Base-by-base conservation (phyloP, 2,329 filamentous ascomycete species). In the Pseudogymnoascus sp. region DNA sequence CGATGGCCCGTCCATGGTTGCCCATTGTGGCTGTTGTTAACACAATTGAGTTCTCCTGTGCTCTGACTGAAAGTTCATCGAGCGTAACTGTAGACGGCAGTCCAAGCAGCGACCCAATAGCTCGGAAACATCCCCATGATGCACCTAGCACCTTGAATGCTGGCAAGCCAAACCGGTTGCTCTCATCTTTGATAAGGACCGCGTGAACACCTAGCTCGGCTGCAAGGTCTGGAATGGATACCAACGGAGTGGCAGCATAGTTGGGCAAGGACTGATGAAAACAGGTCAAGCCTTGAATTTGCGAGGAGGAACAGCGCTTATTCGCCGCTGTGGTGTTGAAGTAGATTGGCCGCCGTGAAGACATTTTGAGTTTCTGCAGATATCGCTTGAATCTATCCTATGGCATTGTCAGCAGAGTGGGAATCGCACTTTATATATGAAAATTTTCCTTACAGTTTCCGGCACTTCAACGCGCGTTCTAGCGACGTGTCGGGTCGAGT, bases 111-210 rank as follows among this genome's bases (percentile, higher is more conserved):
- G 73, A 68, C 0, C 75, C 69, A 5, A 90, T 68, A 14, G 85
- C 81, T 5, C 81, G 79, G 66, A 83, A 86, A 2, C 81, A 79
- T 0, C 82, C 88, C 88, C 88, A 93, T 1, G 86, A 89, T 1
- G 89, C 89, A 18, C 89, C 90, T 0, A 92, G 79, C 43, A 92
- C 88, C 72, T 94, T 94, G 77, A 91, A 93, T 0, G 88, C 81
- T 0, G 87, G 87, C 1, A 92, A 77, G 0, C 85, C 85, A 38
- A 90, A 82, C 5, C 89, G 81, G 59, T 74, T 76, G 28, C 81
- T 84, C 70, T 93, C 88, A 67, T 91, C 83, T 69, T 93, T 93
- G 64, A 91, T 68, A 37, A 85, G 78, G 2, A 92, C 76, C 5
- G 78, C 74, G 0, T 74, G 72, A 11, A 90, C 73, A 0, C 81